These are phyloP conservation scores for Lepidium campestre DNA, from an alignment of 441 rosid species.

Conservation along the genomic window DNA sequence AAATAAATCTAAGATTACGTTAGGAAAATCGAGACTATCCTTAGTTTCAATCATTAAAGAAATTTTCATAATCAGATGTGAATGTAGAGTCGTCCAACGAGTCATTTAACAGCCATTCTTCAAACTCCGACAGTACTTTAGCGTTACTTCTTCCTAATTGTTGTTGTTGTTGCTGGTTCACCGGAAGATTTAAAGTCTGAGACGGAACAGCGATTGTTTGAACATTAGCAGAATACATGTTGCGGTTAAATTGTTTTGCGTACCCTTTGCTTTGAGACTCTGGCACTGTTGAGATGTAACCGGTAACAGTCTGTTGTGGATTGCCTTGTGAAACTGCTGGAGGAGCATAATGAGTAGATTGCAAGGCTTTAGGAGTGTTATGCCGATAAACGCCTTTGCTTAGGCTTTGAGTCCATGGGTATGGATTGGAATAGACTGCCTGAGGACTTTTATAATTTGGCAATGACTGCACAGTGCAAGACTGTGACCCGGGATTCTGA, in stretches of 20 bases:
- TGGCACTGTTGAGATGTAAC: background rate
- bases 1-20: background rate
- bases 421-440: constrained; percentile 20
- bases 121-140: constrained; percentile 11
- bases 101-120: constrained; percentile 39
- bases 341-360: constrained; percentile 1
- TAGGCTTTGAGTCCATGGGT: constrained; percentile 23
- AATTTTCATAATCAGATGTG: constrained; percentile 36
- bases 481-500: constrained; percentile 18
- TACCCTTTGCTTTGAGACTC: constrained; percentile 18
- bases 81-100: constrained; percentile 24
- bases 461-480: constrained; percentile 11
- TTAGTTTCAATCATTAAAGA: constrained; percentile 33
- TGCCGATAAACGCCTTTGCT: constrained; percentile 7
- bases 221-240: background rate
- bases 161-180: constrained; percentile 9
- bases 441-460: constrained; percentile 27
- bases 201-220: constrained; percentile 11
- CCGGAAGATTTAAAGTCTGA: constrained; percentile 17
- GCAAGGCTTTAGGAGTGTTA: constrained; percentile 17
- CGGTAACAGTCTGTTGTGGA: background rate
- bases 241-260: constrained; percentile 20
- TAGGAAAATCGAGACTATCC: background rate
- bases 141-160: background rate
- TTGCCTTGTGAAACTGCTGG: constrained; percentile 9